Evolutionary conservation across 208 protist species (phyloP).

Genomic region (Acanthamoeba sp.): DNA sequence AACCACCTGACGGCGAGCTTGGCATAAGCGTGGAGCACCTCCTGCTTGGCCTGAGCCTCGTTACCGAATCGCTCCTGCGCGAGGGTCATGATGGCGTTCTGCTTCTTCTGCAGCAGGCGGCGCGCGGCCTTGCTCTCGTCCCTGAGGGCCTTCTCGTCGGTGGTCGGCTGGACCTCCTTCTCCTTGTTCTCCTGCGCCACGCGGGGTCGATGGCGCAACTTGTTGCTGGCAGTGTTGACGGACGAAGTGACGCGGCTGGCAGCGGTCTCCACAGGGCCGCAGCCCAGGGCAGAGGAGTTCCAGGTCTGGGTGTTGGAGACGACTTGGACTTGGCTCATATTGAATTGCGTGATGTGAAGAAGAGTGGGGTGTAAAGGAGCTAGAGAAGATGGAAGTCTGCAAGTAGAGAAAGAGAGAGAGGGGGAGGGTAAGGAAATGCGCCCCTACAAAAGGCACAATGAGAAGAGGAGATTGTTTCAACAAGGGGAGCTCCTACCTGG

Average conservation of each 20-base stretch:
- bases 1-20: conserved; percentile 71
- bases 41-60: conserved; percentile 50
- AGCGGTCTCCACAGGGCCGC: neutral
- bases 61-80: conserved; percentile 60
- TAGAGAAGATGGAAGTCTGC: neutral
- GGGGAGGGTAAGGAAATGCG: too few species aligned
- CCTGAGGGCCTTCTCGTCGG: neutral
- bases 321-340: conserved; percentile 51
- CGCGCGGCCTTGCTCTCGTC: conserved; percentile 57
- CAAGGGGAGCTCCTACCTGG: too few species aligned
- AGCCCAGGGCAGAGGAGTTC: conserved; percentile 14
- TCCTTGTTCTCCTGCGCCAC: conserved; percentile 37
- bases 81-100: conserved; percentile 14
- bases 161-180: conserved; percentile 38
- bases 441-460: too few species aligned
- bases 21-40: conserved; percentile 58
- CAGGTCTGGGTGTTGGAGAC: conserved; percentile 41
- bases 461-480: too few species aligned
- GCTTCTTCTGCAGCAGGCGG: conserved; percentile 65
- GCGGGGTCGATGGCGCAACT: neutral
- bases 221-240: neutral
- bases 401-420: too few species aligned
- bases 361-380: neutral
- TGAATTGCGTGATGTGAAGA: neutral
- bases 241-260: neutral